A percentile compares a stretch with the other conserved stretches of the same genome.
Conservation (phyloP, 768 basidiomycete genomes). For the Fomitopsis pulvina region DNA sequence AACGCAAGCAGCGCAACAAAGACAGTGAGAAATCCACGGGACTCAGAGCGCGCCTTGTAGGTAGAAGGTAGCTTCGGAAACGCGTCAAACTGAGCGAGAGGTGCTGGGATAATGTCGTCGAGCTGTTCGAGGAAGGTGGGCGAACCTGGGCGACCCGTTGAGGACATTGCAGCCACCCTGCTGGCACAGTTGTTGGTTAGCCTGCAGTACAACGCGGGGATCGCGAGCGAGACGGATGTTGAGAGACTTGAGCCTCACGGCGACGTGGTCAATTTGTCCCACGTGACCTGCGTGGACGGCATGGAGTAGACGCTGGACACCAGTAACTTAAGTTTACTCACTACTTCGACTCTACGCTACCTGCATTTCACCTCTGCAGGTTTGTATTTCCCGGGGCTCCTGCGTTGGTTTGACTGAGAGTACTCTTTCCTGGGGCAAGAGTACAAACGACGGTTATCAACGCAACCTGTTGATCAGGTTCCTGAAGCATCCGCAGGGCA, state of each 20-base stretch:
- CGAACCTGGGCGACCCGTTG: conserved; percentile 11
- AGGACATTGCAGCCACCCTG: neutral
- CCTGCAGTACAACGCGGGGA: conserved; percentile 3
- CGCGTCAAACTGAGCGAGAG: conserved; percentile 75
- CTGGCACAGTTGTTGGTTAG: neutral
- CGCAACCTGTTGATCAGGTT: too few relatives aligned
- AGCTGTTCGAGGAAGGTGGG: conserved; percentile 49
- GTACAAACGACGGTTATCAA: too few relatives aligned
- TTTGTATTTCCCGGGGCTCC: too few relatives aligned
- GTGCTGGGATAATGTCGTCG: conserved; percentile 54
- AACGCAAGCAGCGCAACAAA: conserved; percentile 61
- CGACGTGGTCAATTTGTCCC: conserved; percentile 1
- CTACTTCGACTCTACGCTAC: too few relatives aligned
- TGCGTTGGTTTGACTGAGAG: too few relatives aligned
- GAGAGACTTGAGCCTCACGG: neutral
- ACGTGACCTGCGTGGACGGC: too few relatives aligned
- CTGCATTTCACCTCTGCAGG: too few relatives aligned
- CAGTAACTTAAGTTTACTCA: too few relatives aligned
- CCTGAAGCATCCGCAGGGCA: too few relatives aligned
- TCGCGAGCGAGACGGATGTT: neutral
- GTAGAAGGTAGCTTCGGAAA: conserved; percentile 81
- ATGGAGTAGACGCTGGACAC: too few relatives aligned
- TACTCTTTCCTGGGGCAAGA: too few relatives aligned
- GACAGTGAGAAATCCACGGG: conserved; percentile 76
- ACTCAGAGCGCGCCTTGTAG: conserved; percentile 74